A percentile compares a stretch with the other conserved stretches of the same genome.
Conservation (phyloP, 2,329 filamentous ascomycete species). For the Nectriaceae sp. region DNA sequence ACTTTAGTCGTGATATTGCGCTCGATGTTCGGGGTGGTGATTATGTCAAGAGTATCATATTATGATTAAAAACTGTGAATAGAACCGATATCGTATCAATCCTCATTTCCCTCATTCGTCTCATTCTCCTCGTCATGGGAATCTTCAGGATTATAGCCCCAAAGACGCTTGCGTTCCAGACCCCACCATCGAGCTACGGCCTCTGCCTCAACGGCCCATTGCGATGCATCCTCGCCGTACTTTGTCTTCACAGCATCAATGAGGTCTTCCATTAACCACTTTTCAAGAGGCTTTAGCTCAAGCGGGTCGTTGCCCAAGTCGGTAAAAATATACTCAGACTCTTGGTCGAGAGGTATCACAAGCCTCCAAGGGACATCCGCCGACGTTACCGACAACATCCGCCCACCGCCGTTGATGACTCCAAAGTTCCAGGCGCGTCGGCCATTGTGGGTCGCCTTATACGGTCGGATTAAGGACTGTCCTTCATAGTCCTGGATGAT, state of each 20-base stretch:
- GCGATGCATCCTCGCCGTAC: constrained; percentile 25
- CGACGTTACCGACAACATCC: constrained; percentile 34
- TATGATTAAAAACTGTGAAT: too few species aligned
- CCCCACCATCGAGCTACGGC: constrained; percentile 26
- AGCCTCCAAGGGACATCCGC: constrained; percentile 34
- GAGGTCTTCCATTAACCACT: constrained; percentile 29
- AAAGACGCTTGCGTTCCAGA: constrained; percentile 25
- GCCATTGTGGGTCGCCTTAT: constrained; percentile 26
- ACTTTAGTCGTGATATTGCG: too few species aligned
- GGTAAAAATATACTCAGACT: constrained; percentile 35
- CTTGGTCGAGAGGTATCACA: constrained; percentile 34
- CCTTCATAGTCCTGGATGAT: constrained; percentile 37
- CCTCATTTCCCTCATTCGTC: too few species aligned
- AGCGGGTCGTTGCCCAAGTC: constrained; percentile 30
- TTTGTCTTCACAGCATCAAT: constrained; percentile 18
- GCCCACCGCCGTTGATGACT: constrained; percentile 36
- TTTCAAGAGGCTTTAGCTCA: constrained; percentile 27
- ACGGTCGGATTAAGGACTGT: constrained; percentile 35
- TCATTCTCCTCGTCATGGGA: too few species aligned
- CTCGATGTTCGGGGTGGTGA: too few species aligned
- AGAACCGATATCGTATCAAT: too few species aligned
- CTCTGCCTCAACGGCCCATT: constrained; percentile 30
- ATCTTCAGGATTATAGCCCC: constrained; percentile 12
- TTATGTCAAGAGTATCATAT: too few species aligned
- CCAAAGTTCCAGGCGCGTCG: constrained; percentile 36